Conservation (phyloP, 371 early-diverging fungal species). For the Mortierella sp. region DNA sequence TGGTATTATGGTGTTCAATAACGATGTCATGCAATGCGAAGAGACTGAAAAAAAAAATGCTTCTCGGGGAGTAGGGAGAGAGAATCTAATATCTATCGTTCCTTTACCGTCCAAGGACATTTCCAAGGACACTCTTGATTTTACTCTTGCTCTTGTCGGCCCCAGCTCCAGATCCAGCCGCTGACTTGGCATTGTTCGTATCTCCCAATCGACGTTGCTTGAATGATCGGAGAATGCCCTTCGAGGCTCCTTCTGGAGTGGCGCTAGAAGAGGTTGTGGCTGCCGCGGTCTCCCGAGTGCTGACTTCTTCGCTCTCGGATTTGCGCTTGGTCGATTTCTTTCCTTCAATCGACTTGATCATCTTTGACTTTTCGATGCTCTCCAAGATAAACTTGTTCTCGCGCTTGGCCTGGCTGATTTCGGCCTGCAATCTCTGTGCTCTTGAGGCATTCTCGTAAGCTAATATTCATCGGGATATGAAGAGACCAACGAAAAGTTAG, state of each 20-base stretch:
- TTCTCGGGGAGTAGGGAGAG: no score
- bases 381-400: constrained; percentile 88
- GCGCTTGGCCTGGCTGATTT: constrained; percentile 84
- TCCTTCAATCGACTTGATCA: constrained; percentile 79
- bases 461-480: no score
- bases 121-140: constrained; percentile 49
- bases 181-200: not conserved
- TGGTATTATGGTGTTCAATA: not conserved
- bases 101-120: constrained; percentile 43
- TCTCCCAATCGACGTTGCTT: constrained; percentile 63
- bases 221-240: constrained; percentile 67
- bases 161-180: constrained; percentile 7
- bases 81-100: not conserved
- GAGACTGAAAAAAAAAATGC: no score
- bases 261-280: not conserved
- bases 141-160: constrained; percentile 20
- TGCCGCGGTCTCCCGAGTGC: constrained; percentile 7
- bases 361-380: constrained; percentile 89
- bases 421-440: constrained; percentile 85
- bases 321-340: constrained; percentile 62
- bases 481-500: not conserved
- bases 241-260: constrained; percentile 30
- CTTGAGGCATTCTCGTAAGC: constrained; percentile 85
- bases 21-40: no score
- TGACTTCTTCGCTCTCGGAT: constrained; percentile 47